Evolutionary conservation across 1,139 yeast species (phyloP).

Genomic region (Meyerozyma guilliermondii): DNA sequence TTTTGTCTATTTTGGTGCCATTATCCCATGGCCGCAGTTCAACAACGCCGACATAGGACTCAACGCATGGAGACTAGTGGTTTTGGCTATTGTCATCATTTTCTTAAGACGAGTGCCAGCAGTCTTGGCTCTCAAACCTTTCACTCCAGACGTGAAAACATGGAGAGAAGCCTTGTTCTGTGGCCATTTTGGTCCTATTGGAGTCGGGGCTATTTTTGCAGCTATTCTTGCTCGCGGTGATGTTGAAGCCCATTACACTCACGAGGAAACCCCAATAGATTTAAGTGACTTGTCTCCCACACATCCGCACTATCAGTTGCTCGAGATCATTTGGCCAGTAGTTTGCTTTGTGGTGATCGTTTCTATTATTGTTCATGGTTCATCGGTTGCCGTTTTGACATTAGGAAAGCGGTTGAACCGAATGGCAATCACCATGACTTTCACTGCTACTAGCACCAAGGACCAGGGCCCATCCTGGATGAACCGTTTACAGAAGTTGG

Average conservation of each 20-base stretch:
- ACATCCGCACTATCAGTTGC: slow-evolving; percentile 60
- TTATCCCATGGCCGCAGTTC: slow-evolving; percentile 88
- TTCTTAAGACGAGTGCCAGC: slow-evolving; percentile 86
- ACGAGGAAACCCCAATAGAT: slow-evolving; percentile 51
- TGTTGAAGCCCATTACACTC: slow-evolving; percentile 53
- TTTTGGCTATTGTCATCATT: slow-evolving; percentile 79
- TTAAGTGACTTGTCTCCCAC: slow-evolving; percentile 39
- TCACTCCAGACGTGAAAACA: slow-evolving; percentile 86
- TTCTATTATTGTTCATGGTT: slow-evolving; percentile 91
- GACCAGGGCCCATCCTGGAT: slow-evolving; percentile 72
- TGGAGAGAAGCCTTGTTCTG: slow-evolving; percentile 96
- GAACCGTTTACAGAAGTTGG: slow-evolving; percentile 77
- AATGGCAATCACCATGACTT: slow-evolving; percentile 89
- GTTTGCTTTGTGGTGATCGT: slow-evolving; percentile 80
- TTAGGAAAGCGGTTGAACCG: slow-evolving; percentile 86
- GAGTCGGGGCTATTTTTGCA: slow-evolving; percentile 95
- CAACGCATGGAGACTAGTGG: slow-evolving; percentile 77
- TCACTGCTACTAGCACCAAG: slow-evolving; percentile 65
- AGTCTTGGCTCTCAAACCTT: slow-evolving; percentile 67
- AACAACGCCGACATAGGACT: slow-evolving; percentile 64
- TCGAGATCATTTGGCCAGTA: slow-evolving; percentile 84
- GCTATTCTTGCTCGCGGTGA: slow-evolving; percentile 79
- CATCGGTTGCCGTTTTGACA: slow-evolving; percentile 90
- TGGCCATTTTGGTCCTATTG: slow-evolving; percentile 98
- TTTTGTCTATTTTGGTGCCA: slow-evolving; percentile 91